Evolutionary conservation across 495 filamentous ascomycete genomes (phyloP), one percentile per base, ranked within the genome.

Genomic region (Annulohypoxylon moriforme): DNA sequence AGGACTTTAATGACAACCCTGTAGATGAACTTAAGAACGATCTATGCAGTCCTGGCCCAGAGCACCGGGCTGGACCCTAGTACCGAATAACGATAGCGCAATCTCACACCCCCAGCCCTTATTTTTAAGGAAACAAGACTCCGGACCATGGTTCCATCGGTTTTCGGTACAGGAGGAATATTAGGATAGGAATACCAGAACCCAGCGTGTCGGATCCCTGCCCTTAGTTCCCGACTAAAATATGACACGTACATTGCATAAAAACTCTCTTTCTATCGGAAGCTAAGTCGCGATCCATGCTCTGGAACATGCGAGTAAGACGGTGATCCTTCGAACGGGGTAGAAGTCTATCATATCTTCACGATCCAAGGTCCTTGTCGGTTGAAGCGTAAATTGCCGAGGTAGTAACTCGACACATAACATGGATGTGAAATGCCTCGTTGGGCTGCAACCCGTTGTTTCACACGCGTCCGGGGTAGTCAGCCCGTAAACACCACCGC

Each of bases 361-460:
- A 18, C 47, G 22, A 36, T 18, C 44, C 33, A 61, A 46, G 27
- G 11, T 29, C 24, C 27, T 36, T 34, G 38, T 34, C 59, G 24
- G 36, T 14, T 31, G 44, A 9, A 18, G 46, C 34, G 31, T 16
- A 38, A 34, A 46, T 56, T 24, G 18, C 56, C 29, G 57, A 64
- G 31, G 24, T 4, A 44, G 20, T 40, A 58, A 24, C 53, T 52
- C 40, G 22, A 24, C 36, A 16, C 22, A 33, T 4, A 18, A 52
- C 27, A n/a, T n/a, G 27, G 27, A 6, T 33, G 36, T 64, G 64
- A 72, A 67, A 72, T 72, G 47, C 46, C 58, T 72, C 70, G 56
- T 72, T 68, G 55, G 70, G 60, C 64, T 55, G 64, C 70, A 64
- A 68, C 46, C 46, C 7, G 16, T 24, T 46, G 69, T 72, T 72